Evolutionary conservation across 495 filamentous ascomycete genomes (phyloP), one percentile per base, ranked within the genome.

Genomic region (Podospora sp.): DNA sequence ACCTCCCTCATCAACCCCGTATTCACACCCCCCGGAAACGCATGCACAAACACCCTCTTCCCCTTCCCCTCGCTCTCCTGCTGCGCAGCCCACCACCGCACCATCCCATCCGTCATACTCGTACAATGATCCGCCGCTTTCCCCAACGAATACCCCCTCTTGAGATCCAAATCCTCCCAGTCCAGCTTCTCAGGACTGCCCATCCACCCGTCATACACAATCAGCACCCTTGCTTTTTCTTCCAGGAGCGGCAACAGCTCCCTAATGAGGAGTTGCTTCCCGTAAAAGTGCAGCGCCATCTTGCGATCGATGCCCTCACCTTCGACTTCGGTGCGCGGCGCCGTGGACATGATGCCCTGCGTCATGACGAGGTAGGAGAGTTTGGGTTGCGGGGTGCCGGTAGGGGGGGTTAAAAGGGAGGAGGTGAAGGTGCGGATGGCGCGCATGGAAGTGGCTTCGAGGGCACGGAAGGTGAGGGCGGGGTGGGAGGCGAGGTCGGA

Each of bases 221-320:
- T 67, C 24, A 73, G n/a, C 24, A 73, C 69, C 40, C 60, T 65
- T 26, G 71, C 71, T 14, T 64, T 53, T 1, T 58, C 46, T 20
- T 61, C 50, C 24, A 73, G 55, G 0, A 65, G 27, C 0, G 71
- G 71, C 1, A 71, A 52, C 27, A 73, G 63, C 55, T 73, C 71
- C 14, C 71, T 61, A 49, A 73, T 71, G 8, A 73, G 60, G 3
- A 73, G 71, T 63, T 73, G 71, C 46, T 60, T 67, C 22, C 71
- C 71, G 67, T 73, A 73, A 61, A 68, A 73, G 63, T 73, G 69
- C 26, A 73, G 53, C 20, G 71, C 71, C 71, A 73, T 73, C 55
- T 73, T 73, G 62, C 66, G 65, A 46, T 73, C 71, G 60, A 73
- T 71, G 9, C 71, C 71, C 62, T 73, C 71, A 60, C 40, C 40